Conservation (phyloP, 345 rosid species). For the Turnera subulata region DNA sequence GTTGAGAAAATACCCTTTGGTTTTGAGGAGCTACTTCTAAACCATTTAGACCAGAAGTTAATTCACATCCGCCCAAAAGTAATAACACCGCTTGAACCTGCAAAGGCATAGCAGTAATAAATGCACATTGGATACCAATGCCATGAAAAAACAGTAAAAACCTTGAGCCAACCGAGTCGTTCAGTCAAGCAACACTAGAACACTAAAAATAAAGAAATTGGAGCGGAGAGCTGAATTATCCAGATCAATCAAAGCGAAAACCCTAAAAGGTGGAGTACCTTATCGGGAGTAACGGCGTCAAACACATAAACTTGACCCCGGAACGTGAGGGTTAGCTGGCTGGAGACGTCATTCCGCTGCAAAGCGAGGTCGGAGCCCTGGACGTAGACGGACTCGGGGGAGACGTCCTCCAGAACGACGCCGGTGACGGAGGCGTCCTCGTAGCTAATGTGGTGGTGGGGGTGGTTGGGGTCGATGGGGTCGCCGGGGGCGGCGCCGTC, state of each 20-base stretch:
- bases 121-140: not conserved
- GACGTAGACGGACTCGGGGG: slow-evolving; percentile 48
- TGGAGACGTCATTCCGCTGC: slow-evolving; percentile 32
- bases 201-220: no score
- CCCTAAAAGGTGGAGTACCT: no score
- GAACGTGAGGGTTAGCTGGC: slow-evolving; percentile 78
- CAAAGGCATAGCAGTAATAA: not conserved
- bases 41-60: slow-evolving; percentile 54
- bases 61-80: slow-evolving; percentile 71
- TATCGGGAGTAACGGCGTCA: slow-evolving; percentile 72
- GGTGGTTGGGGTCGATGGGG: slow-evolving; percentile 38
- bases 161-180: slow-evolving; percentile 8
- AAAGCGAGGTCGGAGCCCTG: slow-evolving; percentile 30
- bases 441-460: slow-evolving; percentile 32
- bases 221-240: no score
- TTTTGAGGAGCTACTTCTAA: slow-evolving; percentile 51
- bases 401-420: slow-evolving; percentile 45
- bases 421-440: slow-evolving; percentile 42
- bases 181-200: no score
- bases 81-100: slow-evolving; percentile 83
- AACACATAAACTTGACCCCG: slow-evolving; percentile 91
- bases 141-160: not conserved
- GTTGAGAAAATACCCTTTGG: slow-evolving; percentile 41
- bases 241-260: not conserved
- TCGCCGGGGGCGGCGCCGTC: slow-evolving; percentile 38